These are phyloP conservation scores for Diaporthe sp. DNA, from an alignment of 2,329 filamentous ascomycete genomes.

Conservation along the genomic window DNA sequence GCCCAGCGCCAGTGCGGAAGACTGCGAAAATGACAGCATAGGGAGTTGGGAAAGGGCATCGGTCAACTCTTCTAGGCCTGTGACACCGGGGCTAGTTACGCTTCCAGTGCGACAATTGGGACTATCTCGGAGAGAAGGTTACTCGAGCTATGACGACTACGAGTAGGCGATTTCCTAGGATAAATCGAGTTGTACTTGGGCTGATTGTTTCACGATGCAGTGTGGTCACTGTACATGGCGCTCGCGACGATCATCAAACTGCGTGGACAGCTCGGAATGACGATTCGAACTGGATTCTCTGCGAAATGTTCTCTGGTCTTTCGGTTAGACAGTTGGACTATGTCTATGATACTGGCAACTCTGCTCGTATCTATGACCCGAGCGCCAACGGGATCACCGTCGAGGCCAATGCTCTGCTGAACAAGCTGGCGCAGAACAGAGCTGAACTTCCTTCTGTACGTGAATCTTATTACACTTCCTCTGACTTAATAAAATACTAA, in stretches of 20 bases:
- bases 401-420: neutral
- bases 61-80: no score
- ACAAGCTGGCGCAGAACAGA: neutral
- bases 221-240: constrained; percentile 5
- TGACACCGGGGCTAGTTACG: fast-evolving
- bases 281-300: neutral
- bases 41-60: neutral
- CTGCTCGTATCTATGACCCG: neutral
- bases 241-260: neutral
- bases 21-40: neutral
- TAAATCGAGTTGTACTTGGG: neutral
- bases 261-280: neutral
- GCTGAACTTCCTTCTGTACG: neutral
- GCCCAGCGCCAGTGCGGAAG: neutral
- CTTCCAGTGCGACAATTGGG: neutral
- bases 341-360: neutral
- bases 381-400: neutral
- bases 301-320: neutral
- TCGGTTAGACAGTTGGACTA: neutral
- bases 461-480: neutral
- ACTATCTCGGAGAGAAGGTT: neutral
- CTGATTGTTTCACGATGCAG: neutral
- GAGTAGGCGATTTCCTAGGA: neutral
- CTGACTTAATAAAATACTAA: neutral
- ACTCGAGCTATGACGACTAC: neutral